phyloP scores from a whole-genome alignment of 1,284 basidiomycete species.

The Marasmius tenuissimus region DNA sequence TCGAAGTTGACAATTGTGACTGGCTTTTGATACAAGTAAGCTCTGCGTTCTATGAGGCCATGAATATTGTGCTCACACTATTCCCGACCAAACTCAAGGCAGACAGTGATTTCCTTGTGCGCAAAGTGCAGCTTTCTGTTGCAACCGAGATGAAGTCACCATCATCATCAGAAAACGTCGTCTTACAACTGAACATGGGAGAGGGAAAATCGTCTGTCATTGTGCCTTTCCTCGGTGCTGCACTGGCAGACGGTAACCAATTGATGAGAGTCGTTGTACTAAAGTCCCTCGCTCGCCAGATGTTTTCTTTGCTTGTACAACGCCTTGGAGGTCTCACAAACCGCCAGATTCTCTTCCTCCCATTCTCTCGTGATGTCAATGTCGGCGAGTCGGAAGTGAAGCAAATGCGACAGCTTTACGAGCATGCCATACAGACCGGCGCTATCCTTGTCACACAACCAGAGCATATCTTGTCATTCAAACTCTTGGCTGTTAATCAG shows the following conservation, averaged over 20 bases:
- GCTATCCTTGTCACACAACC: too few relatives aligned
- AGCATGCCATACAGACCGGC: too few relatives aligned
- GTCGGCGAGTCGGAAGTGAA: slow-evolving; percentile 18
- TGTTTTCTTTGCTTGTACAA: slow-evolving; percentile 47
- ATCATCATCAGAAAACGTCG: slow-evolving; percentile 25
- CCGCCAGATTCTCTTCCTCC: slow-evolving; percentile 45
- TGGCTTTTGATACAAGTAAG: slow-evolving; percentile 50
- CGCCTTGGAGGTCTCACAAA: slow-evolving; percentile 43
- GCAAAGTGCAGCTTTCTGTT: slow-evolving; percentile 39
- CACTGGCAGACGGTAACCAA: slow-evolving; percentile 40
- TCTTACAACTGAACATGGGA: slow-evolving; percentile 57
- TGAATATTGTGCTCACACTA: not conserved
- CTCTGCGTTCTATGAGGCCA: not conserved
- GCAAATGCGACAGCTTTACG: slow-evolving; percentile 28
- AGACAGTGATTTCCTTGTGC: slow-evolving; percentile 39
- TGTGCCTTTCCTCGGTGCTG: slow-evolving; percentile 38
- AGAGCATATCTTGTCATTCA: too few relatives aligned
- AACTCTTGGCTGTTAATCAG: slow-evolving; percentile 39
- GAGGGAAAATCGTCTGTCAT: slow-evolving; percentile 57
- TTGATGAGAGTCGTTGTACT: slow-evolving; percentile 49
- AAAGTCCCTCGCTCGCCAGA: slow-evolving; percentile 39
- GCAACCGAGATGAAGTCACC: slow-evolving; percentile 51
- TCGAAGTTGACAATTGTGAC: slow-evolving; percentile 27
- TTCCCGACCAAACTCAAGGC: slow-evolving; percentile 28
- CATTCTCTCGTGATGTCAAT: slow-evolving; percentile 42